These are phyloP conservation scores for Marsdenia floribunda DNA, from an alignment of 257 asterid species.

Conservation along the genomic window DNA sequence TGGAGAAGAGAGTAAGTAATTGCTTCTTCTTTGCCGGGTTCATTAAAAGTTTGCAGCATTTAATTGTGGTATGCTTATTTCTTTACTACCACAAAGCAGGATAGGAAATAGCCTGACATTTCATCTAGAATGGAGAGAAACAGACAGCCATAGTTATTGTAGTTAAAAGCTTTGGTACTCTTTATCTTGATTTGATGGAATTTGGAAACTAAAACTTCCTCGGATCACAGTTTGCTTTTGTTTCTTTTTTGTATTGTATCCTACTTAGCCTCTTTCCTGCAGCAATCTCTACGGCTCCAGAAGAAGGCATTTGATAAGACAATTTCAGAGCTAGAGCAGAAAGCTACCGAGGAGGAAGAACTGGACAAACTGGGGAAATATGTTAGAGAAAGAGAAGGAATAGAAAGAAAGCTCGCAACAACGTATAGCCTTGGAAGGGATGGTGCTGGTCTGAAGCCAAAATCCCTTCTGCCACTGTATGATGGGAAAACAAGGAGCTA, in stretches of 20 bases:
- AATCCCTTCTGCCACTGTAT: constrained; percentile 49
- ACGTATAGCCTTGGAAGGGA: constrained; percentile 83
- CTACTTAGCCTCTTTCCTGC: constrained; percentile 11
- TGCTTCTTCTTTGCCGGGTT: neutral
- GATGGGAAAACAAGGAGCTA: constrained; percentile 44
- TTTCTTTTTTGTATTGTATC: neutral
- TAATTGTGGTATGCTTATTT: neutral
- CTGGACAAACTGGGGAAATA: constrained; percentile 47
- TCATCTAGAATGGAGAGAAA: neutral
- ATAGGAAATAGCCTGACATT: neutral
- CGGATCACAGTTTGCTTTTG: neutral
- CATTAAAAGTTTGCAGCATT: neutral
- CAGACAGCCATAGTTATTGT: neutral
- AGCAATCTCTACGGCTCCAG: constrained; percentile 73
- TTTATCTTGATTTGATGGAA: neutral
- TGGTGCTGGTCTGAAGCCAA: constrained; percentile 26
- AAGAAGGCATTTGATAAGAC: constrained; percentile 65
- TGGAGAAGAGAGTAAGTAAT: constrained; percentile 76
- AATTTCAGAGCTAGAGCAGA: constrained; percentile 60
- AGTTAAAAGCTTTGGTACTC: neutral
- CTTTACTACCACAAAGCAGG: neutral
- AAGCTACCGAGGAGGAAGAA: constrained; percentile 50
- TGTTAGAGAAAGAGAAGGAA: constrained; percentile 61
- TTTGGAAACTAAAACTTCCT: neutral
- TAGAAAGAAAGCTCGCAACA: constrained; percentile 72